Conservation (phyloP, 164 flowering plant genomes). For the Paratinospora sagittata region DNA sequence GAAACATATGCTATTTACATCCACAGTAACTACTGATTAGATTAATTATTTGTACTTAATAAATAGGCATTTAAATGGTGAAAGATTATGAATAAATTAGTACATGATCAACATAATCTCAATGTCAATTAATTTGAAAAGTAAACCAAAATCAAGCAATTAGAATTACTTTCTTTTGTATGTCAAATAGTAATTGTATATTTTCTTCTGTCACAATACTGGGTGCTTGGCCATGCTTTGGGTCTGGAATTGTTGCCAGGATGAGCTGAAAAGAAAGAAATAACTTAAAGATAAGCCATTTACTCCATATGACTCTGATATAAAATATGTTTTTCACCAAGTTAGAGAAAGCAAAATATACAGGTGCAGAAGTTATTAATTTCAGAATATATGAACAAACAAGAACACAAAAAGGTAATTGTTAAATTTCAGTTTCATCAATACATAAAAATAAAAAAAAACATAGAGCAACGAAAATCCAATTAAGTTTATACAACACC, state of each 20-base stretch:
- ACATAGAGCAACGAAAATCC: neutral
- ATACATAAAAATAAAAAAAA: neutral
- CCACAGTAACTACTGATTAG: neutral
- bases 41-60: neutral
- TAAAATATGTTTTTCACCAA: neutral
- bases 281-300: neutral
- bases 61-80: neutral
- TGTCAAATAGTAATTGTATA: constrained; percentile 73
- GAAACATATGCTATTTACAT: neutral
- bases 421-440: neutral
- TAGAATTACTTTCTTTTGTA: constrained; percentile 69
- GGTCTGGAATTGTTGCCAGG: constrained; percentile 59
- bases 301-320: neutral
- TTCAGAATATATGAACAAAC: neutral
- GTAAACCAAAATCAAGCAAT: constrained; percentile 10
- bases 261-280: constrained; percentile 53
- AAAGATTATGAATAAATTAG: neutral
- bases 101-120: neutral
- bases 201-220: constrained; percentile 75
- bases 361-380: neutral
- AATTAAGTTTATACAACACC: constrained; percentile 34
- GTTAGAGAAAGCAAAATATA: too few relatives aligned
- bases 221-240: constrained; percentile 43
- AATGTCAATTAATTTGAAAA: constrained; percentile 3
- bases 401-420: neutral